Evolutionary conservation across 352 stramenopile genomes (phyloP).

Genomic region (Pythium periplocum): DNA sequence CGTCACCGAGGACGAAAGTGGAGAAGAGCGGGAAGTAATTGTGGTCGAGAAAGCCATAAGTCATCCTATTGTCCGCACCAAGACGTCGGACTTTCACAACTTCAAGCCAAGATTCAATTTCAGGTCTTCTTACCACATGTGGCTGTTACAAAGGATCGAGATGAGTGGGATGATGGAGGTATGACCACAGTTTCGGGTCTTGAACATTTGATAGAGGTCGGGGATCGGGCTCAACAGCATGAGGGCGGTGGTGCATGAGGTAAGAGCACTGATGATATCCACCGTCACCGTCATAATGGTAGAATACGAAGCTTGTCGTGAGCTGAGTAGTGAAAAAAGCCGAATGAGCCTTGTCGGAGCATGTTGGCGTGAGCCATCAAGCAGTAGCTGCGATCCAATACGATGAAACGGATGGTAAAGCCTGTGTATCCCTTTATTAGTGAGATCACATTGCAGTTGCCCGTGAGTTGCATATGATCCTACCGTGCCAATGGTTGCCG

Average conservation of each 20-base stretch:
- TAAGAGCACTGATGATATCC: conserved; percentile 23
- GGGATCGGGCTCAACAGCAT: conserved; percentile 47
- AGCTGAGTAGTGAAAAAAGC: too few species aligned
- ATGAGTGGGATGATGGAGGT: conserved; percentile 52
- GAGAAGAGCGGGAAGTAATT: conserved; percentile 47
- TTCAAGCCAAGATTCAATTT: too few species aligned
- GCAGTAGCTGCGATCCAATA: too few species aligned
- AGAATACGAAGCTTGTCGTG: too few species aligned
- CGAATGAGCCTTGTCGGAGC: too few species aligned
- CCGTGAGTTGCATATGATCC: too few species aligned
- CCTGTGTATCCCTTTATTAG: too few species aligned
- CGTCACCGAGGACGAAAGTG: conserved; percentile 39
- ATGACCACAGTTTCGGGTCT: conserved; percentile 30
- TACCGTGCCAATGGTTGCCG: too few species aligned
- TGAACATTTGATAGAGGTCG: conserved; percentile 24
- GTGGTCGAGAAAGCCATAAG: conserved; percentile 40
- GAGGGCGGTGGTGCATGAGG: conserved; percentile 22
- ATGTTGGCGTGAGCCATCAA: too few species aligned
- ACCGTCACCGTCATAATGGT: conserved; percentile 10
- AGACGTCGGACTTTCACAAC: background rate
- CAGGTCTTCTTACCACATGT: conserved; percentile 16
- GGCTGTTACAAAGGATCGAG: conserved; percentile 37
- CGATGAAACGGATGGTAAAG: too few species aligned
- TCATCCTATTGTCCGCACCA: conserved; percentile 12
- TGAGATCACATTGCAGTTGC: too few species aligned